Conservation (phyloP, 768 basidiomycete species). For the Mycena chlorophos region DNA sequence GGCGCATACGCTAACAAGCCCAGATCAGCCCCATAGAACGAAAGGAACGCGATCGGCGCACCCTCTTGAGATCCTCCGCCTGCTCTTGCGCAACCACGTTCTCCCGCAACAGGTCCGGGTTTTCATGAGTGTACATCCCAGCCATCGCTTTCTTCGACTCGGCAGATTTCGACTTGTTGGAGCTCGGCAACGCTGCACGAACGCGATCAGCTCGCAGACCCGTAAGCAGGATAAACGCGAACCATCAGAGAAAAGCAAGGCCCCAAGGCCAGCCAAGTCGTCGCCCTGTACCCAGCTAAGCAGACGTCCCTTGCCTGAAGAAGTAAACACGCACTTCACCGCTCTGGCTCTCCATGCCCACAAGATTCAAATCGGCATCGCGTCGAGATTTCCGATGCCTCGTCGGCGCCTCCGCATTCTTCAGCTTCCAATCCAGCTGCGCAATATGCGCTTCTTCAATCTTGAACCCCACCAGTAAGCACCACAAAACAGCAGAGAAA, state of each 20-base stretch:
- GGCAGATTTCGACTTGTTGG: slow-evolving; percentile 18
- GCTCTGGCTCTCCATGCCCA: slow-evolving; percentile 44
- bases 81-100: slow-evolving; percentile 70
- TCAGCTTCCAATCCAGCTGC: slow-evolving; percentile 80
- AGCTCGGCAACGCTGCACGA: slow-evolving; percentile 39
- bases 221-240: neutral
- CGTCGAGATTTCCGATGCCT: slow-evolving; percentile 35
- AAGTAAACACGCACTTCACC: slow-evolving; percentile 39
- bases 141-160: slow-evolving; percentile 57
- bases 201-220: slow-evolving; percentile 15
- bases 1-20: slow-evolving; percentile 1
- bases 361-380: slow-evolving; percentile 38
- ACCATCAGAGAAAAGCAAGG: slow-evolving; percentile 75
- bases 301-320: neutral
- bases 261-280: slow-evolving; percentile 59
- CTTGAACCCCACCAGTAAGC: slow-evolving; percentile 34
- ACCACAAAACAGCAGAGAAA: neutral
- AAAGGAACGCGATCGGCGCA: slow-evolving; percentile 28
- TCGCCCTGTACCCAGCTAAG: slow-evolving; percentile 33
- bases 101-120: slow-evolving; percentile 67
- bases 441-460: slow-evolving; percentile 75
- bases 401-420: slow-evolving; percentile 55
- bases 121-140: slow-evolving; percentile 72
- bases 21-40: neutral
- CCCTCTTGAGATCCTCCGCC: slow-evolving; percentile 53